A percentile compares a stretch with the other conserved stretches of the same genome.
phyloP scores from a whole-genome alignment of 371 early-diverging fungal species.

The Rhizopus sp. region DNA sequence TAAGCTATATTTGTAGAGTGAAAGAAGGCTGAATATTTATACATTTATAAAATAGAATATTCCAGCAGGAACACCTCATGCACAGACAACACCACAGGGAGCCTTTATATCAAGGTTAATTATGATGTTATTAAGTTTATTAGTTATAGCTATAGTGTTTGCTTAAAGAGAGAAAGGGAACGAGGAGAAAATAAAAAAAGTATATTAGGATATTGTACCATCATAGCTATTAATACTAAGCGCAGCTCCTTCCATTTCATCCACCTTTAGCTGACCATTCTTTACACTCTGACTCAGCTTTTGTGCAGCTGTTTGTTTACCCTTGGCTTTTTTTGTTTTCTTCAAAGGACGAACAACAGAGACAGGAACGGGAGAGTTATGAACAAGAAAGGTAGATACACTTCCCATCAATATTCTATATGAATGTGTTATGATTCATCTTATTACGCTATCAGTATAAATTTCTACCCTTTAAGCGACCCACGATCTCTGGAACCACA shows the following conservation, averaged over 20 bases:
- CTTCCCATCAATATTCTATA: conserved; percentile 56
- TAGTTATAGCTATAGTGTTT: conserved; percentile 64
- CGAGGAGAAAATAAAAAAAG: neutral
- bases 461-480: conserved; percentile 55
- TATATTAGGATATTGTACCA: conserved; percentile 10
- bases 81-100: conserved; percentile 48
- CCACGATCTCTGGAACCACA: conserved; percentile 60
- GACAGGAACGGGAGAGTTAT: conserved; percentile 63
- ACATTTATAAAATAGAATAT: conserved; percentile 27
- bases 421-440: conserved; percentile 37
- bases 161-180: conserved; percentile 32
- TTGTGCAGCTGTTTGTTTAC: conserved; percentile 45
- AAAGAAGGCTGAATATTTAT: neutral
- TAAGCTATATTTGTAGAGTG: conserved; percentile 23
- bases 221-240: conserved; percentile 33
- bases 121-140: conserved; percentile 67
- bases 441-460: conserved; percentile 33
- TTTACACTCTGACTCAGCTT: conserved; percentile 50
- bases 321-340: conserved; percentile 42
- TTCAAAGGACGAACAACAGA: conserved; percentile 61
- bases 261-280: conserved; percentile 46
- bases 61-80: conserved; percentile 20
- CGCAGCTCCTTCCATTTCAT: conserved; percentile 37
- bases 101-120: conserved; percentile 70
- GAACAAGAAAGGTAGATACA: conserved; percentile 60